Base-by-base conservation (phyloP, 352 stramenopile species). In the Phytopythium kandeliae region DNA sequence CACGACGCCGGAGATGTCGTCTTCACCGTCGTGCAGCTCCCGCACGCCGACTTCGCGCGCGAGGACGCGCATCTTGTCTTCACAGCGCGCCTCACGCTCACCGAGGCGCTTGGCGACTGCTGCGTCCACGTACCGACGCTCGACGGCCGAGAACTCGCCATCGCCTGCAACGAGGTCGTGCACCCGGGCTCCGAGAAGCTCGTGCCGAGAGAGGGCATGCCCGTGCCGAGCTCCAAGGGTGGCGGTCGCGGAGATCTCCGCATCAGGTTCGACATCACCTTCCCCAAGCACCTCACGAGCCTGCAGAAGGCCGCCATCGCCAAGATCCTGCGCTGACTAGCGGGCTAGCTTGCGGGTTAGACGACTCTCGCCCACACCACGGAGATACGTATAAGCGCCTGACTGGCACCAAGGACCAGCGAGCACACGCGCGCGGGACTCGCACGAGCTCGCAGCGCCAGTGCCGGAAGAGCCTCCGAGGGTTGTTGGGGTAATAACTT, bases 181-280 rank as follows among this genome's bases (percentile, higher is more conserved):
- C 82, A 89, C 55, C 89, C 88, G 9, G 80, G 80, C 52, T 78
- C 96, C 42, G 89, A 97, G 21, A 90, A 97, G 61, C 51, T 95
- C 45, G 76, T 99, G 40, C 83, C 84, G 53, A 85, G 94, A 33
- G 97, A 99, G 67, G 96, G 96, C 51, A 99, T 99, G 96, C 94
- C 96, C 12, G 63, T 97, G 28, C 66, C 90, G 0, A 85, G 57
- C 41, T 84, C 48, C 34, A 63, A 69, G 21, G 59, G 57, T 47
- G 65, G 53, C 16, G 62, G 70, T 26, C 95, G 86, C 54, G 96
- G 96, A 33, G 91, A 98, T 67, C 69, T 99, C 17, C 89, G 93
- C 56, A 83, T 99, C 52, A 97, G 85, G 41, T 98, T 98, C 65
- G 80, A 98, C 61, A 96, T 99, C 19, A 70, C 85, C 53, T 98